Base-by-base conservation (phyloP, 208 protist species). In the Trichomonas tenax region DNA sequence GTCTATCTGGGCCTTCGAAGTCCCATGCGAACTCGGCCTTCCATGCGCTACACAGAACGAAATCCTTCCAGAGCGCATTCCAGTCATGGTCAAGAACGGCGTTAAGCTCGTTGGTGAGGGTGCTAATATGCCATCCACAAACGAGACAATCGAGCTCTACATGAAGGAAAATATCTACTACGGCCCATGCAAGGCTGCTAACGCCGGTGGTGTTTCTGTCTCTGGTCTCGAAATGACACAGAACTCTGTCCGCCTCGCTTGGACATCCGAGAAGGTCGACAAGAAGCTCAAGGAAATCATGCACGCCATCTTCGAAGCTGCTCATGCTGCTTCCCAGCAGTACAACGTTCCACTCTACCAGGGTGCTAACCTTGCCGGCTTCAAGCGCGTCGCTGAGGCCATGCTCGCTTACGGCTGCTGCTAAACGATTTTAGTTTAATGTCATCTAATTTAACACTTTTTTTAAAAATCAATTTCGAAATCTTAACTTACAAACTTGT, bases 201-300 rank as follows among this genome's bases (percentile, higher is more conserved):
- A 99, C 97, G 98, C 98, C 31, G 98, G 98, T 96, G 98, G 98
- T 96, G 98, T 99, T 46, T 98, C 98, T 58, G 98, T 98, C 82
- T 98, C 98, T 38, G 98, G 98, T 36, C 97, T 99, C 15, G 98
- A 99, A 97, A 99, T 99, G 98, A 97, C 98, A 95, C 98, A 99
- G 97, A 99, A 99, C 96, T 97, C 98, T 45, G 96, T 97, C 0
- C 97, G 98, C n/a, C 86, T 98, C 15, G 93, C 96, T 8, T 99
- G 98, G 98, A 97, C 96, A 15, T 40, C 95, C 31, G 98, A 98
- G 96, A 98, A 99, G 96, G 98, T 99, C 36, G 98, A 98, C 95
- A 34, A 96, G 0, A 97, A 98, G 96, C 98, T 99, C 17, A 49
- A 97, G 45, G 93, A 96, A 48, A 99, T 99, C 96, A 99, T 99